Percentiles rank a stretch among this genome's conserved stretches.
These are phyloP conservation scores for Aspergillus sclerotialis DNA, from an alignment of 2,329 filamentous ascomycete genomes.

Conservation along the genomic window DNA sequence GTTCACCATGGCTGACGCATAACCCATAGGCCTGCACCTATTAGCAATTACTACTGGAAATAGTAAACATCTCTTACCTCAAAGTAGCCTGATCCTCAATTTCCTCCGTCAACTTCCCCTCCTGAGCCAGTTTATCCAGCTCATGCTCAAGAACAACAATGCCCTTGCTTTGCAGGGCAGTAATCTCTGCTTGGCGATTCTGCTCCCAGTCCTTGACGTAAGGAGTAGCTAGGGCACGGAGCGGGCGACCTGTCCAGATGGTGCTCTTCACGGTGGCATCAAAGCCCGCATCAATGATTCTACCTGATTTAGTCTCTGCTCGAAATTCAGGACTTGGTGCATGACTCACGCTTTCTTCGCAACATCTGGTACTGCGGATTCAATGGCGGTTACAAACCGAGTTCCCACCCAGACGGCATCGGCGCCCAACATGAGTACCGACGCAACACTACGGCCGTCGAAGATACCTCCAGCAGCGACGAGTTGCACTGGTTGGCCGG, in stretches of 20 bases:
- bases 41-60: background rate
- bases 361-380: background rate
- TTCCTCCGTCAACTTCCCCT: background rate
- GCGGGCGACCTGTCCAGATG: conserved; percentile 3
- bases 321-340: background rate
- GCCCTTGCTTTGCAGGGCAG: background rate
- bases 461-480: conserved; percentile 1
- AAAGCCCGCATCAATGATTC: conserved; percentile 2
- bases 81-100: background rate
- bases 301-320: background rate
- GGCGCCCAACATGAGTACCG: background rate
- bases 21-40: conserved; percentile 3
- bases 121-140: background rate
- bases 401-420: conserved; percentile 1
- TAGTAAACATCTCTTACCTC: background rate
- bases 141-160: background rate
- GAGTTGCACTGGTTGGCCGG: background rate
- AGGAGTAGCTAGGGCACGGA: background rate
- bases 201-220: conserved; percentile 1
- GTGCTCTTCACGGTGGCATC: conserved; percentile 2
- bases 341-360: background rate
- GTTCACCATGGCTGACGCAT: conserved; percentile 3
- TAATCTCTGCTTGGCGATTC: background rate
- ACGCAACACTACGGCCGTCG: background rate
- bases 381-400: background rate